Base-by-base conservation (phyloP, 2,329 filamentous ascomycete species). In the Paecilomyces dactylethromorphus region DNA sequence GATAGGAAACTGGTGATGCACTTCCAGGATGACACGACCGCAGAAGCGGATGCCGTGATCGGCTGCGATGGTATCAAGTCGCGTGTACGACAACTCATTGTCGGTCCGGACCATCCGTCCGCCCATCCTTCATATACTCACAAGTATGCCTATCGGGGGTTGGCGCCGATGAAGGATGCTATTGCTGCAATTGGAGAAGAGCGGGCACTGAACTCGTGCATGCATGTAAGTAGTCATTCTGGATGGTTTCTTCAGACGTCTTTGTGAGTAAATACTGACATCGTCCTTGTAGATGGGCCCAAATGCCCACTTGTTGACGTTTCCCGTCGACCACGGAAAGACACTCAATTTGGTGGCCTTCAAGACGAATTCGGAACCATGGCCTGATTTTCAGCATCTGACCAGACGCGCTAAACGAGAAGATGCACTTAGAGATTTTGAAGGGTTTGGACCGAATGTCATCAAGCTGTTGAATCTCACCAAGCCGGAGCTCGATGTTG, bases 51-150 rank as follows among this genome's bases (percentile, higher is more conserved):
- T 62, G 70, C 74, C 55, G 74, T 80, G 0, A 72, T 81, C 55
- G 78, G 79, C 2, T 78, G 76, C 57, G 80, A 82, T 62, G 80
- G 80, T 2, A 77, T 82, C 62, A 79, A 79, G 66, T 81, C 79
- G 4, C 72, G 74, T 32, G 76, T 80, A 3, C 72, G 82, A 26
- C 61, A 74, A 35, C 60, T 78, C 5, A 68, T 84, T 2, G 68
- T 83, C 0, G 77, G 77, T 0, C 68, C 69, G 1, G 65, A 75
- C 0, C 65, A 76, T 60, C 76, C 76, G 0, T 75, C 77, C 3
- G 73, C 77, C 0, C 66, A 74, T 15, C 78, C 82, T 0, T 69
- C 74, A 1, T 84, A 81, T 63, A 79, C 78, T 0, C 77, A 79
- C 54, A 83, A 83, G 63, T 81, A 81, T 60, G 81, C 78, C 0